Percentiles rank a stretch among this genome's conserved stretches.
Evolutionary conservation across 2,329 filamentous ascomycete species (phyloP).

Genomic region (Meredithiella fracta): DNA sequence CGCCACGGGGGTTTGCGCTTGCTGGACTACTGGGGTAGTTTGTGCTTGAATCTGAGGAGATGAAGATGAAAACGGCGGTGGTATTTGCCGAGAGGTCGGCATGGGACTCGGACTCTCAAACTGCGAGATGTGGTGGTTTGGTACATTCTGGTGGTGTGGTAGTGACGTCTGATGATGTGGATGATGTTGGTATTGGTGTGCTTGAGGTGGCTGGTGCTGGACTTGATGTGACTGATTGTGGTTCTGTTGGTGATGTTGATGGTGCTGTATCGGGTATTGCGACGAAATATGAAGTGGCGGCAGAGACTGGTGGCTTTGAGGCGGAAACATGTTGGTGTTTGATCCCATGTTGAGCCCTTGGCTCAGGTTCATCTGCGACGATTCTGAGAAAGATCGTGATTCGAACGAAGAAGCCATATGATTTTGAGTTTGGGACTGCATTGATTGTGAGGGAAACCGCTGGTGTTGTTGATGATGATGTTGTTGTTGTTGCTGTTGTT

Average conservation of each 20-base stretch:
- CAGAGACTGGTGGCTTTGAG: slow-evolving; percentile 4
- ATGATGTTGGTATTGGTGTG: slow-evolving; percentile 3
- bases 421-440: neutral
- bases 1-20: neutral
- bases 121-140: slow-evolving; percentile 11
- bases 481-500: neutral
- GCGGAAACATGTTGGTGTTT: slow-evolving; percentile 10
- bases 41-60: slow-evolving; percentile 15
- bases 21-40: slow-evolving; percentile 3
- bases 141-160: slow-evolving; percentile 18
- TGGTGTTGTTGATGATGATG: neutral
- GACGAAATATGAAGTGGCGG: slow-evolving; percentile 16
- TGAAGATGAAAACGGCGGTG: slow-evolving; percentile 16
- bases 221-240: slow-evolving; percentile 15
- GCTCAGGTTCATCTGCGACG: slow-evolving; percentile 18
- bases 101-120: slow-evolving; percentile 8
- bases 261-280: slow-evolving; percentile 19
- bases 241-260: slow-evolving; percentile 15
- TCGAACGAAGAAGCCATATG: slow-evolving; percentile 2
- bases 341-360: slow-evolving; percentile 17
- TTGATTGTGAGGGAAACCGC: slow-evolving; percentile 4
- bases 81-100: slow-evolving; percentile 7
- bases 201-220: slow-evolving; percentile 13
- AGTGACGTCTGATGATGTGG: slow-evolving; percentile 18
- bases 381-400: slow-evolving; percentile 22